A percentile compares a stretch with the other conserved stretches of the same genome.
These are phyloP conservation scores for Lactuca sativa DNA, from an alignment of 129 eudicot genomes.

Conservation along the genomic window DNA sequence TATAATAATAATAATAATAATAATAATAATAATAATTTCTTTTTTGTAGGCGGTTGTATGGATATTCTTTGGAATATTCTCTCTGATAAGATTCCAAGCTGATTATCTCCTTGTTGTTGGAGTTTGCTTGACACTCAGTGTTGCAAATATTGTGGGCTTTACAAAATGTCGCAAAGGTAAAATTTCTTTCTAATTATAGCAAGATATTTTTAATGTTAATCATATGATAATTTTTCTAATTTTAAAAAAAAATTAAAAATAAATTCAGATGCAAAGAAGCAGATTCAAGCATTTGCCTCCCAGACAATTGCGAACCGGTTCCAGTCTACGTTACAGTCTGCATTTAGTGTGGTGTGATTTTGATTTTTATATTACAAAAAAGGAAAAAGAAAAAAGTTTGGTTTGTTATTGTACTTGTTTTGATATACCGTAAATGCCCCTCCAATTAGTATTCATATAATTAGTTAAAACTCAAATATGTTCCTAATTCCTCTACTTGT, in stretches of 20 bases:
- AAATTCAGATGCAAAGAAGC: constrained; percentile 96
- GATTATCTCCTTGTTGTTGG: constrained; percentile 97
- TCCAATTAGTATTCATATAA: constrained; percentile 1
- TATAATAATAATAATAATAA: neutral
- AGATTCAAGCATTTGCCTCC: constrained; percentile 95
- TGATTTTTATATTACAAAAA: neutral
- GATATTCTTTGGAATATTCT: constrained; percentile 82
- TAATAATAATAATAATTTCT: neutral
- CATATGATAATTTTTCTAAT: too few relatives aligned
- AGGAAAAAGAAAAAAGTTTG: neutral
- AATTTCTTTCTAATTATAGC: neutral
- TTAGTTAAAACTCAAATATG: constrained; percentile 4
- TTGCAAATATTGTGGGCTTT: constrained; percentile 93
- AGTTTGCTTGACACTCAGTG: constrained; percentile 94
- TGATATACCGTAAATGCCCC: constrained; percentile 6
- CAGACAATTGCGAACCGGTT: constrained; percentile 81
- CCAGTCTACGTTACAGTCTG: constrained; percentile 71
- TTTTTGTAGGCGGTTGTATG: constrained; percentile 79
- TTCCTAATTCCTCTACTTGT: neutral
- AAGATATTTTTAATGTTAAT: too few relatives aligned
- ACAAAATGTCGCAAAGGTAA: constrained; percentile 95
- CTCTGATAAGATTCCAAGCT: constrained; percentile 96
- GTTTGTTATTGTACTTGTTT: constrained; percentile 28
- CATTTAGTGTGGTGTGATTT: constrained; percentile 77
- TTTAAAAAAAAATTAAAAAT: too few relatives aligned